Percentiles rank a stretch among this genome's conserved stretches.
Conservation (phyloP, 345 rosid species). For the Durio zibethinus region DNA sequence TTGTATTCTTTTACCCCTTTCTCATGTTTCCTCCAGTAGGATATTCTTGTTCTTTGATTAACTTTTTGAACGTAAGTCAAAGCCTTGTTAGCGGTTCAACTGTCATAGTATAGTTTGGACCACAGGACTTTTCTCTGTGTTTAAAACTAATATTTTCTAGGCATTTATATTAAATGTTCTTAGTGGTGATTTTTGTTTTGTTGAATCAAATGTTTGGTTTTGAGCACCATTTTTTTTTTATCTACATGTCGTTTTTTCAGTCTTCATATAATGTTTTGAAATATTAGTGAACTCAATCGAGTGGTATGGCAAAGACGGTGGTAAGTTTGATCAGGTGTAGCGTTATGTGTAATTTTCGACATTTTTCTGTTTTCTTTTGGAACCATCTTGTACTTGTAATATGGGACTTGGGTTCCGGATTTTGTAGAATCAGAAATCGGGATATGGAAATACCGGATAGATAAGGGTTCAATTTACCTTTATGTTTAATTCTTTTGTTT, state of each 20-base stretch:
- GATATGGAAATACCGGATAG: neutral
- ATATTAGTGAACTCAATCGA: neutral
- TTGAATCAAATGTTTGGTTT: neutral
- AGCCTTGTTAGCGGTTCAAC: neutral
- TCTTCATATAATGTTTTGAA: neutral
- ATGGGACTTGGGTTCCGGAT: neutral
- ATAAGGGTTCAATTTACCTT: neutral
- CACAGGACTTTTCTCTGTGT: neutral
- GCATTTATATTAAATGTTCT: neutral
- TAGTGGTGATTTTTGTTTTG: neutral
- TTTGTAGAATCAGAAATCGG: too few species aligned
- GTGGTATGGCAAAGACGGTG: neutral
- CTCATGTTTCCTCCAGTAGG: neutral
- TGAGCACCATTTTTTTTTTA: neutral
- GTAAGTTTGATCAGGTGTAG: neutral
- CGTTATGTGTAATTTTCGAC: neutral
- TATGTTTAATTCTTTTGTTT: slow-evolving; percentile 5
- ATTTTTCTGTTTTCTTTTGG: neutral
- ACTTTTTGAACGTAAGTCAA: neutral
- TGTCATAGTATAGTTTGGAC: neutral
- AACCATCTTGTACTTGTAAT: neutral
- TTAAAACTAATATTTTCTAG: neutral
- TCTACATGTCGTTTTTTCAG: neutral
- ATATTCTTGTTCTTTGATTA: neutral
- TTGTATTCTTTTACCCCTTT: neutral